These are phyloP conservation scores for Lasiosphaeria ovina DNA, from an alignment of 495 filamentous ascomycete species.

Conservation along the genomic window DNA sequence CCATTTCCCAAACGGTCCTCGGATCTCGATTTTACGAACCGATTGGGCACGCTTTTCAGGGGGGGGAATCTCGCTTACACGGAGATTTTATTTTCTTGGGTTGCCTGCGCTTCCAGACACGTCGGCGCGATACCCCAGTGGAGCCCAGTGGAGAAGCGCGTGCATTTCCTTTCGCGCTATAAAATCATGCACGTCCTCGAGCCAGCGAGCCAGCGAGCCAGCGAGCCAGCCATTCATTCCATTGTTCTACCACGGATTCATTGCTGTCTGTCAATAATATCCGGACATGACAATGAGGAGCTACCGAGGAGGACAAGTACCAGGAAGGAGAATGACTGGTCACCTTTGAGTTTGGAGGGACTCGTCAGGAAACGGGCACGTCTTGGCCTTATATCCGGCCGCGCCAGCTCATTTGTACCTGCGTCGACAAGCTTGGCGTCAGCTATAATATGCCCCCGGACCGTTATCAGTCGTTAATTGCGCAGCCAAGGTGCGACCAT, in stretches of 20 bases:
- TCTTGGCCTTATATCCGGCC: constrained; percentile 2
- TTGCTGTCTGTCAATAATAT: no score
- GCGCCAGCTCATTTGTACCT: constrained; percentile 3
- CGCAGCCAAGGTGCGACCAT: no score
- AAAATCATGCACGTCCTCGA: no score
- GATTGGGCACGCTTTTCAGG: background rate
- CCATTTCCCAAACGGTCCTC: background rate
- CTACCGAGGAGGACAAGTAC: no score
- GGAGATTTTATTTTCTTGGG: constrained; percentile 7
- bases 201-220: no score
- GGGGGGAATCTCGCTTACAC: constrained; percentile 18
- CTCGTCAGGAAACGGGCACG: background rate
- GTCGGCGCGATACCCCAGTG: background rate
- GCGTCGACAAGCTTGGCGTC: background rate
- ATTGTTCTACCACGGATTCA: no score
- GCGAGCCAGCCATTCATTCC: no score
- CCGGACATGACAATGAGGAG: no score
- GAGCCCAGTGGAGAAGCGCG: background rate
- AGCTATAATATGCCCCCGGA: no score
- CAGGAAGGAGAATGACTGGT: no score
- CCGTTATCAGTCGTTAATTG: no score
- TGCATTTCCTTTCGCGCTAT: background rate
- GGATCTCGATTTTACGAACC: background rate
- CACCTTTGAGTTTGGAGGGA: no score
- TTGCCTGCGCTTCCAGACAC: background rate